A percentile compares a stretch with the other conserved stretches of the same genome.
Conservation (phyloP, 2,329 filamentous ascomycete genomes). For the Sporothrix mexicana region DNA sequence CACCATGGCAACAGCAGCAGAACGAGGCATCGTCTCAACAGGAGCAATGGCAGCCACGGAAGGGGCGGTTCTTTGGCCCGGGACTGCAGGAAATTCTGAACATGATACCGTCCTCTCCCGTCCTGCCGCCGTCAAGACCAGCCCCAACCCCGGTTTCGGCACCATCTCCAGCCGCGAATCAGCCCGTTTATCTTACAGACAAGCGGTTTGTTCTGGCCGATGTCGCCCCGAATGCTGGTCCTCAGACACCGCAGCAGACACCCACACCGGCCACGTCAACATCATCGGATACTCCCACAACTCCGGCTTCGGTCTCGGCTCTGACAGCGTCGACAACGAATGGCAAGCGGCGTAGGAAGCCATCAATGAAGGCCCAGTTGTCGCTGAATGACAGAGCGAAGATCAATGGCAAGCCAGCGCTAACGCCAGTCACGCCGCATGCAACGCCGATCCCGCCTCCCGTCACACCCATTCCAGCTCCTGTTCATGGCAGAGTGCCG, state of each 20-base stretch:
- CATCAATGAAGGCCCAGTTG: conserved; percentile 25
- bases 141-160: too few species aligned
- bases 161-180: too few species aligned
- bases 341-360: conserved; percentile 25
- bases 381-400: not conserved
- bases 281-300: not conserved
- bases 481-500: not conserved
- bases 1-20: not conserved
- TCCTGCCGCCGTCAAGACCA: conserved; percentile 1
- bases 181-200: not conserved
- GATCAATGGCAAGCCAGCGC: not conserved
- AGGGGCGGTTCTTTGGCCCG: not conserved
- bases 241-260: not conserved
- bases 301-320: not conserved
- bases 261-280: not conserved
- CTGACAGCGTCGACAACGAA: not conserved
- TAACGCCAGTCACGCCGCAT: not conserved
- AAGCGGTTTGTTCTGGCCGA: conserved; percentile 15
- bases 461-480: not conserved
- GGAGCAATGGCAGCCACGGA: not conserved
- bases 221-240: not conserved
- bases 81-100: conserved; percentile 20
- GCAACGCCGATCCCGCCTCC: not conserved
- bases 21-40: too few species aligned
- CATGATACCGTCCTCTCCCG: not conserved